Evolutionary conservation across 2,329 filamentous ascomycete genomes (phyloP), one percentile per base, ranked within the genome.

Genomic region (Xylariaceae sp.): DNA sequence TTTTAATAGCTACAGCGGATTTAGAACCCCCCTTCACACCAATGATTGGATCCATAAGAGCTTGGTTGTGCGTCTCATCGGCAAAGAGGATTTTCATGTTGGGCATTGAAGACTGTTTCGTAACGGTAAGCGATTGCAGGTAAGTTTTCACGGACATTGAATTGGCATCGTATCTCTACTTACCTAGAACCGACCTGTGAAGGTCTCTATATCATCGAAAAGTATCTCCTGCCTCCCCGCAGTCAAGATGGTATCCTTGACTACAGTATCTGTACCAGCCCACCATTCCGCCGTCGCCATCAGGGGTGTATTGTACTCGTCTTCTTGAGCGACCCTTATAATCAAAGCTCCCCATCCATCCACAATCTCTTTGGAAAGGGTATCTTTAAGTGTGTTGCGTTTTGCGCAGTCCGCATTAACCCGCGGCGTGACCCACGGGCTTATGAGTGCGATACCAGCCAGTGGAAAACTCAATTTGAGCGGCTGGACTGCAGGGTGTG

Each of bases 371-470:
- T 37, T 37, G 12, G 35, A 37, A 37, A 37, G 14, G 17, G 20
- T 19, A 22, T 37, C 35, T 12, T 22, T 19, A 19, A 20, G 21
- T 11, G 35, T 19, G 35, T 37, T 37, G 12, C 35, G 35, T 19
- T 37, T 22, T 22, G 35, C 12, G 21, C 14, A 37, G 35, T 11
- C 4, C 19, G 35, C 12, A 12, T 3, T 16, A 12, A 19, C 21
- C 20, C 21, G 16, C 35, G 21, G 21, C 14, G 6, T 37, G 17
- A 37, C 35, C 35, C 35, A 37, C 17, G 35, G 35, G 19, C 35
- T 37, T 5, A 37, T 37, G 19, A 37, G 35, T 37, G 21, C 35
- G 14, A 37, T 37, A 37, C 35, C 35, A 22, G 35, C 35, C 3
- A 37, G 21, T 6, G 35, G 35, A 37, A 19, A n/a, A 19, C 14